Percentiles rank a stretch among this genome's conserved stretches.
phyloP scores from a whole-genome alignment of 768 basidiomycete genomes.

The Kwoniella mangroviensis region DNA sequence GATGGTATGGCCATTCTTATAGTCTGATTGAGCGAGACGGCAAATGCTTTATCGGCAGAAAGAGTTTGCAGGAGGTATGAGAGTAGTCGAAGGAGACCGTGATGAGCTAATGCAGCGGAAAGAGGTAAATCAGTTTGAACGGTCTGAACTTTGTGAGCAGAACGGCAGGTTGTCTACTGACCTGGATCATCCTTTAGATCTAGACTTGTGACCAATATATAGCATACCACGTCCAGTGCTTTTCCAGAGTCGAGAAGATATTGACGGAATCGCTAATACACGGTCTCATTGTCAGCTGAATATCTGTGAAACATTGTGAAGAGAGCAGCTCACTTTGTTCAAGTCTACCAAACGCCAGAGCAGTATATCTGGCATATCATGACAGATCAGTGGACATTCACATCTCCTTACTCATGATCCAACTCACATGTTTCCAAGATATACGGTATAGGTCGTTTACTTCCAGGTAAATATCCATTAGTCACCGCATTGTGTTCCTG shows the following conservation, averaged over 20 bases:
- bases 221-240: slow-evolving; percentile 74
- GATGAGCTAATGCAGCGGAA: slow-evolving; percentile 70
- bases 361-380: slow-evolving; percentile 50
- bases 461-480: slow-evolving; percentile 79
- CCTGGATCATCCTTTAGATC: slow-evolving; percentile 94
- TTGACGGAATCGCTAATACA: slow-evolving; percentile 80
- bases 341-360: slow-evolving; percentile 91
- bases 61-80: slow-evolving; percentile 91
- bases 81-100: slow-evolving; percentile 83
- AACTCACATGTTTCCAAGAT: slow-evolving; percentile 77
- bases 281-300: background rate
- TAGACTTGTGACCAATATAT: slow-evolving; percentile 77
- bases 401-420: background rate
- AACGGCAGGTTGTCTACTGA: slow-evolving; percentile 59
- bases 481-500: slow-evolving; percentile 72
- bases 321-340: slow-evolving; percentile 72
- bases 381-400: slow-evolving; percentile 11
- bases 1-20: slow-evolving; percentile 68
- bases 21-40: slow-evolving; percentile 68
- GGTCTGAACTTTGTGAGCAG: background rate
- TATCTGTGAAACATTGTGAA: background rate
- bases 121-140: background rate
- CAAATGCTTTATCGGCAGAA: slow-evolving; percentile 81
- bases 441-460: slow-evolving; percentile 80
- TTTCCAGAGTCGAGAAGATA: slow-evolving; percentile 80